These are phyloP conservation scores for Tricladium varicosporioides DNA, from an alignment of 2,329 filamentous ascomycete species.

Conservation along the genomic window DNA sequence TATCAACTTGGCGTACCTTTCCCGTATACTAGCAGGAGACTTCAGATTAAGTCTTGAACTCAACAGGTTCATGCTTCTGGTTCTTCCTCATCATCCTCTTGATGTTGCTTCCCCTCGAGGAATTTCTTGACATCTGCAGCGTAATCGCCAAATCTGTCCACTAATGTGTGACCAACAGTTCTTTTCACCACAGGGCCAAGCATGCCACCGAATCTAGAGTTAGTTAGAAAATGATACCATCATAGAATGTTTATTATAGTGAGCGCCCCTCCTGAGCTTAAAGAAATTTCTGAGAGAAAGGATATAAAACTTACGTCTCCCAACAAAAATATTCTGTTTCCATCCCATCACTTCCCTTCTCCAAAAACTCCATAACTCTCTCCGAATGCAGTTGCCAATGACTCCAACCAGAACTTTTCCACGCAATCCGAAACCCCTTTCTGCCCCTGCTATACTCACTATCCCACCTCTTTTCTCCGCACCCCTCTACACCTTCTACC, in stretches of 20 bases:
- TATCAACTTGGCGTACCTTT: too few species aligned
- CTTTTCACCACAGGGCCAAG: conserved; percentile 37
- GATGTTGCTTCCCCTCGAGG: conserved; percentile 12
- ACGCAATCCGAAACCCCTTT: conserved; percentile 31
- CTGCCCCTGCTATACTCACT: too few species aligned
- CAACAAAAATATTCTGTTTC: conserved; percentile 41
- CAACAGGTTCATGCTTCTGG: too few species aligned
- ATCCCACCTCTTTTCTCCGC: too few species aligned
- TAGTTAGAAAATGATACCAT: too few species aligned
- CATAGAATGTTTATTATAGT: too few species aligned
- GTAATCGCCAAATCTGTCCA: conserved; percentile 39
- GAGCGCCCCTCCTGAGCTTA: too few species aligned
- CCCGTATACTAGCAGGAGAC: too few species aligned
- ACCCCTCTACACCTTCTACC: conserved; percentile 35
- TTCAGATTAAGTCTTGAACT: too few species aligned
- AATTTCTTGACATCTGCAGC: conserved; percentile 39
- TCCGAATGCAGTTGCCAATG: conserved; percentile 38
- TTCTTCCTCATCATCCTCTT: too few species aligned
- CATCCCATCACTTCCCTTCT: conserved; percentile 34
- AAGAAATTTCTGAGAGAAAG: not conserved
- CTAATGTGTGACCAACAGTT: conserved; percentile 34
- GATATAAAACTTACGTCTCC: conserved; percentile 37
- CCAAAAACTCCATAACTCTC: conserved; percentile 45
- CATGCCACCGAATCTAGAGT: conserved; percentile 37
- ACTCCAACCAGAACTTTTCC: conserved; percentile 36